These are phyloP conservation scores for Ustilago trichophora DNA, from an alignment of 1,284 basidiomycete species.

Conservation along the genomic window DNA sequence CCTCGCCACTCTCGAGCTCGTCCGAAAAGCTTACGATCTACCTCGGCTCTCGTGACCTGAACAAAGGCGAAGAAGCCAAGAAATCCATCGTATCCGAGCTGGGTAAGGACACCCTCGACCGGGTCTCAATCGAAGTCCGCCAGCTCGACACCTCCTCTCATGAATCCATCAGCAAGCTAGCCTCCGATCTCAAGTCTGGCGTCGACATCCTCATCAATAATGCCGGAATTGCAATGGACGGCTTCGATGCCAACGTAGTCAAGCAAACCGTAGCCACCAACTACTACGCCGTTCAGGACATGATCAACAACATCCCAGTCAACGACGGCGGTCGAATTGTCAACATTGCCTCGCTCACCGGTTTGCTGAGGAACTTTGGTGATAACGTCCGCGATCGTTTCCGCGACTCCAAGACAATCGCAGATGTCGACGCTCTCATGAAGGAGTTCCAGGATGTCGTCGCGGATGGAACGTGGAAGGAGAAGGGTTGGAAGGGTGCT, in stretches of 20 bases:
- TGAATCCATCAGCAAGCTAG: constrained; percentile 38
- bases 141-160: constrained; percentile 38
- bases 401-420: constrained; percentile 21
- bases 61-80: constrained; percentile 54
- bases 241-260: constrained; percentile 56
- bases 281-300: constrained; percentile 56
- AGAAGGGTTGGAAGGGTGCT: constrained; percentile 61
- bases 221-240: constrained; percentile 61
- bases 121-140: constrained; percentile 38
- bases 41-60: constrained; percentile 51
- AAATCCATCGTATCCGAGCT: constrained; percentile 46
- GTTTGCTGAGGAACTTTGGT: constrained; percentile 47
- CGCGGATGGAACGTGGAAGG: constrained; percentile 42
- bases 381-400: constrained; percentile 47
- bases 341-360: constrained; percentile 55
- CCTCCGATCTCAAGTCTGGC: constrained; percentile 30
- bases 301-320: constrained; percentile 47
- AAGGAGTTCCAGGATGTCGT: constrained; percentile 52
- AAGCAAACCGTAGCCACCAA: constrained; percentile 59
- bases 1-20: constrained; percentile 23
- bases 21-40: constrained; percentile 58
- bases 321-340: constrained; percentile 50
- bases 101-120: constrained; percentile 17
- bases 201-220: constrained; percentile 61
- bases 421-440: constrained; percentile 49